phyloP scores from a whole-genome alignment of 768 basidiomycete species.

The Termitomyces sp. region DNA sequence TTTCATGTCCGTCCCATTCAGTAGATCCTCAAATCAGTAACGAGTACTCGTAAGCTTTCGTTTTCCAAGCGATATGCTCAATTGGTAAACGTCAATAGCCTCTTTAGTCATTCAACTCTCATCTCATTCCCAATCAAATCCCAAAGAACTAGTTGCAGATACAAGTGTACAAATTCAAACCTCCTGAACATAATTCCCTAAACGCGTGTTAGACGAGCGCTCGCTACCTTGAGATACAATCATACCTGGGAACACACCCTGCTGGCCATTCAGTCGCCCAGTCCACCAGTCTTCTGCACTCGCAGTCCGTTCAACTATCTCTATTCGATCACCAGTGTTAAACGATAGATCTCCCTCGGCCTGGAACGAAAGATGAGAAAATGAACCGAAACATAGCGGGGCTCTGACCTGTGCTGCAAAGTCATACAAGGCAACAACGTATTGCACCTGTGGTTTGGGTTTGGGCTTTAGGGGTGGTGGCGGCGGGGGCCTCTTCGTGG shows the following conservation, averaged over 20 bases:
- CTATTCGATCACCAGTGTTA: conserved; percentile 84
- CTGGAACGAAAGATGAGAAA: conserved; percentile 26
- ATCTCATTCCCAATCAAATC: background rate
- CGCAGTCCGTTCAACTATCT: conserved; percentile 77
- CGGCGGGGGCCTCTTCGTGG: conserved; percentile 80
- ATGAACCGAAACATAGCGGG: background rate
- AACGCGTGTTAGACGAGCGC: conserved; percentile 2
- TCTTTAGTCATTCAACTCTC: too few relatives aligned
- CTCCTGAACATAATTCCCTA: conserved; percentile 71
- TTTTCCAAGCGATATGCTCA: background rate
- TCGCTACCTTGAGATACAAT: background rate
- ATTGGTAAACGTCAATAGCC: background rate
- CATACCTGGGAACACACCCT: conserved; percentile 89
- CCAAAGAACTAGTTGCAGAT: background rate
- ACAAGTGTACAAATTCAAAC: conserved; percentile 3
- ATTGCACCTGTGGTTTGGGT: conserved; percentile 66
- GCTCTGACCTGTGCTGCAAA: conserved; percentile 78
- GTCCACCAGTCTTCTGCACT: conserved; percentile 98
- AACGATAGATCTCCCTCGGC: conserved; percentile 93
- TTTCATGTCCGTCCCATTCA: background rate
- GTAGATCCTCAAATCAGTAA: background rate
- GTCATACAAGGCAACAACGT: conserved; percentile 93
- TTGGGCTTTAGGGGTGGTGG: conserved; percentile 91
- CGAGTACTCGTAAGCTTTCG: too few relatives aligned
- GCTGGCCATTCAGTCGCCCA: conserved; percentile 72